A percentile compares a stretch with the other conserved stretches of the same genome.
These are phyloP conservation scores for Lactarius quietus DNA, from an alignment of 768 basidiomycete genomes.

Conservation along the genomic window DNA sequence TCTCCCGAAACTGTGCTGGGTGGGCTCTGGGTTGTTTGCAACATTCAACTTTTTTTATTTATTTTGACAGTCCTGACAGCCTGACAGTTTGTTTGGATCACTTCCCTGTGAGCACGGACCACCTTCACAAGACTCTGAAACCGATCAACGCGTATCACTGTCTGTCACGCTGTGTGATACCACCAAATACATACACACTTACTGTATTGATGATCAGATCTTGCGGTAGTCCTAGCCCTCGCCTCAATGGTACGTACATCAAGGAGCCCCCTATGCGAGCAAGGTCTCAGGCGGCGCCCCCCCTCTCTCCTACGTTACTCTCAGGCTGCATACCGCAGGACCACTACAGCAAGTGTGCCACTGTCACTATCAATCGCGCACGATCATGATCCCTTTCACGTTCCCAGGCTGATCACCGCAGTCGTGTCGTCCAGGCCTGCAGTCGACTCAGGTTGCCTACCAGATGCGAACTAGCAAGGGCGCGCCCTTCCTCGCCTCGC, in stretches of 20 bases:
- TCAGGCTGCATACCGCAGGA: not conserved
- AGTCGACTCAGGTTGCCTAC: not conserved
- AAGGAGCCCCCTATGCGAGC: not conserved
- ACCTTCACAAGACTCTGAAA: constrained; percentile 1
- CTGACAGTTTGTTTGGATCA: not conserved
- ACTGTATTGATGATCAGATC: not conserved
- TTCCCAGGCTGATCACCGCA: not conserved
- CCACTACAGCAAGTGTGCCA: not conserved
- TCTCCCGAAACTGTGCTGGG: not conserved
- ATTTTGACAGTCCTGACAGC: not conserved
- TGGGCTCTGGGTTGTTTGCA: not conserved
- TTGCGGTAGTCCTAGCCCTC: not conserved
- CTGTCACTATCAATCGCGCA: not conserved
- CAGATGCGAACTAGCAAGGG: not conserved
- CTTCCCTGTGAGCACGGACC: not conserved
- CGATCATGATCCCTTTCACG: not conserved
- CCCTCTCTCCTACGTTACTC: not conserved
- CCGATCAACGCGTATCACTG: not conserved
- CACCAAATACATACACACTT: too few species aligned
- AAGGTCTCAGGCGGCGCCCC: not conserved
- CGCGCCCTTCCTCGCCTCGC: not conserved
- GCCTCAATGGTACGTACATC: not conserved
- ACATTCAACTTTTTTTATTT: too few species aligned
- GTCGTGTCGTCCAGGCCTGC: not conserved
- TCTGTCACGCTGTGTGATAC: not conserved